These are phyloP conservation scores for Nigrospora osmanthi DNA, from an alignment of 2,329 filamentous ascomycete species.

Conservation along the genomic window DNA sequence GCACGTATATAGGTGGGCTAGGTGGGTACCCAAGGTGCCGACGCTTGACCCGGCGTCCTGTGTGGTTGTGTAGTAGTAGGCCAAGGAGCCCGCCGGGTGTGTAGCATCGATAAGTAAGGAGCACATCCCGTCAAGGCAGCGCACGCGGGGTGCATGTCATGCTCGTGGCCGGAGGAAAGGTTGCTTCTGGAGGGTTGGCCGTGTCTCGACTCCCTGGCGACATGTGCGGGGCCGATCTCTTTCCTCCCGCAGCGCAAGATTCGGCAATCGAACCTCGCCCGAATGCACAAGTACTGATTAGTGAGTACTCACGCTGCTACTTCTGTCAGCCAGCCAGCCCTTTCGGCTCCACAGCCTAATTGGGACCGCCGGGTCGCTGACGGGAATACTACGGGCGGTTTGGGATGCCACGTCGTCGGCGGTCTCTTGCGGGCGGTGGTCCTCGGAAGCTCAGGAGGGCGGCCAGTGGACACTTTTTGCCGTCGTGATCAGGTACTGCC, in stretches of 20 bases:
- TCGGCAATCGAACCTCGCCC: conserved; percentile 19
- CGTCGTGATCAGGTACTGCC: too few relatives aligned
- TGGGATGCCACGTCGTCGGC: neutral
- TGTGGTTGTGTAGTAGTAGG: neutral
- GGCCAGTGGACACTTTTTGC: too few relatives aligned
- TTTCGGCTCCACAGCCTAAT: neutral
- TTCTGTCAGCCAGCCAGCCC: neutral
- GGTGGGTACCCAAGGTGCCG: too few relatives aligned
- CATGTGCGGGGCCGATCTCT: conserved; percentile 18
- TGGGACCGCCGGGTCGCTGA: neutral
- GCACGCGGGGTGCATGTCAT: neutral
- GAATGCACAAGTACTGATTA: conserved; percentile 4
- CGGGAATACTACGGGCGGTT: neutral
- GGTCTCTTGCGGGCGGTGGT: neutral
- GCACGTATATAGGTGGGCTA: neutral
- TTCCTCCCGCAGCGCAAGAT: conserved; percentile 13
- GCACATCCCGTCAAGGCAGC: neutral
- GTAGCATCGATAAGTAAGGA: too few relatives aligned
- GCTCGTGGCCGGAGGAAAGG: conserved; percentile 8
- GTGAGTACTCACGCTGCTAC: too few relatives aligned
- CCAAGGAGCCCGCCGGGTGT: too few relatives aligned
- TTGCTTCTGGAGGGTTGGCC: neutral
- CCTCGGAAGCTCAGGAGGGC: too few relatives aligned
- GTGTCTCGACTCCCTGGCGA: conserved; percentile 1
- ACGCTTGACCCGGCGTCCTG: neutral